Base-by-base conservation (phyloP, 257 asterid species). In the Ocimum tenuiflorum region DNA sequence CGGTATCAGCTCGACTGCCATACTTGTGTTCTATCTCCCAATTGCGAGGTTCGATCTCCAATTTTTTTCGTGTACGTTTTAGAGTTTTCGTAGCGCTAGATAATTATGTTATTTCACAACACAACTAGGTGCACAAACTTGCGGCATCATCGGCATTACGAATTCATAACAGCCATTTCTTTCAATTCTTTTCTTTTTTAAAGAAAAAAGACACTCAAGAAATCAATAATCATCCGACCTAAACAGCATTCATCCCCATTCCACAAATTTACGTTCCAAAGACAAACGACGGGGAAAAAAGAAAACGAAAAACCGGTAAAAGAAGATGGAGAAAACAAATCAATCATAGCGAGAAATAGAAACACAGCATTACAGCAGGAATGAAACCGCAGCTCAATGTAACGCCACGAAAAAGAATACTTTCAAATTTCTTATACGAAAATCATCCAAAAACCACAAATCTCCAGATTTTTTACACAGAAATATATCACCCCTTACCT, bases 401-500 rank as follows among this genome's bases (percentile, higher is more conserved):
- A 54, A 47, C 23, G 19, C n/a, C 45, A 63, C 11, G 6, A 4
- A 11, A 43, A 39, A 52, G 1, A 15, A 1, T n/a, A 14, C 18
- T 45, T 23, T 22, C 74, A 64, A 27, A 41, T 1, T 56, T 67
- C 47, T 27, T 2, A 18, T 11, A 49, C 58, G 18, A 42, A n/a
- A 73, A 65, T 51, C 59, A 17, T 48, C 49, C 19, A 46, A 31
- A 63, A 67, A 33, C 14, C 55, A 49, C 15, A 20, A 38, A 39
- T 19, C 9, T 12, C 10, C 36, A 55, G 60, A 54, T 1, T 13
- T n/a, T 15, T 18, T 1, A 15, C n/a, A 45, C 35, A 58, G 10
- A 49, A 41, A 27, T 63, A 60, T 22, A 68, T 0, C 31, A 27
- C 7, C 23, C 12, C 38, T 13, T 57, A 89, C 96, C 90, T 79